A percentile compares a stretch with the other conserved stretches of the same genome.
These are phyloP conservation scores for Xylariomycetidae sp. DNA, from an alignment of 2,329 filamentous ascomycete genomes.

Conservation along the genomic window DNA sequence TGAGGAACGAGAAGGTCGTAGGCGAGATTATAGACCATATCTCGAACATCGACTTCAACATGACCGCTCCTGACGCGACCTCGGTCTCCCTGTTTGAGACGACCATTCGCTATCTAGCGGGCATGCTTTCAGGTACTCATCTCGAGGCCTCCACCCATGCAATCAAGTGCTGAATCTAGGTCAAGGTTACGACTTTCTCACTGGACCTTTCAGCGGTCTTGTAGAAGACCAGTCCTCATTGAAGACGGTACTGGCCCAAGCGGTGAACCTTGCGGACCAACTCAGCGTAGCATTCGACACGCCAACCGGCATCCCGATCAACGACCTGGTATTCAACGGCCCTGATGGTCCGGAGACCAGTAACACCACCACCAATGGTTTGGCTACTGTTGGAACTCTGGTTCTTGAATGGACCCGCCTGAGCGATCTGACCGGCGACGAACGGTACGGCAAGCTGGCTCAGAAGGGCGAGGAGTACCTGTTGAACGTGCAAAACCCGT, in stretches of 20 bases:
- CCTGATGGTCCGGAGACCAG: slow-evolving; percentile 11
- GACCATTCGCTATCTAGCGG: slow-evolving; percentile 81
- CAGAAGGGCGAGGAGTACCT: slow-evolving; percentile 66
- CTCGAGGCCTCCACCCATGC: not conserved
- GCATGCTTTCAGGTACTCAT: slow-evolving; percentile 61
- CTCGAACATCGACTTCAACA: slow-evolving; percentile 62
- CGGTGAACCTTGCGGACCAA: slow-evolving; percentile 61
- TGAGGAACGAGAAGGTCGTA: slow-evolving; percentile 63
- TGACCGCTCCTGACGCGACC: slow-evolving; percentile 39
- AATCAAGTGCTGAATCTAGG: slow-evolving; percentile 3
- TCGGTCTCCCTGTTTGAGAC: slow-evolving; percentile 78
- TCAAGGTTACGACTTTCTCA: slow-evolving; percentile 63
- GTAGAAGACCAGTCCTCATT: slow-evolving; percentile 40
- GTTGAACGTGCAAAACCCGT: slow-evolving; percentile 54
- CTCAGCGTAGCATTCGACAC: slow-evolving; percentile 76
- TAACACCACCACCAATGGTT: slow-evolving; percentile 51
- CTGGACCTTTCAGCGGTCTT: slow-evolving; percentile 53
- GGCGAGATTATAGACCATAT: slow-evolving; percentile 66
- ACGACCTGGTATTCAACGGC: slow-evolving; percentile 47
- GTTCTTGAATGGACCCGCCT: slow-evolving; percentile 81
- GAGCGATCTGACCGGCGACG: slow-evolving; percentile 65
- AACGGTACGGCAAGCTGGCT: slow-evolving; percentile 58
- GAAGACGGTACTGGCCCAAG: slow-evolving; percentile 59
- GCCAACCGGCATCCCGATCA: slow-evolving; percentile 66
- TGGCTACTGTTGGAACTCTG: slow-evolving; percentile 72